These are phyloP conservation scores for Abrus precatorius DNA, from an alignment of 306 rosid genomes.

Conservation along the genomic window DNA sequence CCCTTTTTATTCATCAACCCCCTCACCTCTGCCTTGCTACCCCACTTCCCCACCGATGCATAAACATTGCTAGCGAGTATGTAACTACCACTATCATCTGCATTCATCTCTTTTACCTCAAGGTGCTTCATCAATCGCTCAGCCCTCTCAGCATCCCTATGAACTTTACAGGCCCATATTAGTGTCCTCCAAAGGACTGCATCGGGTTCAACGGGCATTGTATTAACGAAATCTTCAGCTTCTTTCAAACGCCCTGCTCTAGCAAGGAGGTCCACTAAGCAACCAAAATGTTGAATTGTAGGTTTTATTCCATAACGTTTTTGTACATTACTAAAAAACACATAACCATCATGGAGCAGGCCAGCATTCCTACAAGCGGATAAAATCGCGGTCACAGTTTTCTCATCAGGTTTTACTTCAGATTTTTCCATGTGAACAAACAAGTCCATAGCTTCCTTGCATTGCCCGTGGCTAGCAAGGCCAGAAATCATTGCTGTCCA, in stretches of 20 bases:
- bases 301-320: slow-evolving; percentile 54
- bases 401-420: slow-evolving; percentile 59
- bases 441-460: slow-evolving; percentile 59
- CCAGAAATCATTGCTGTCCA: slow-evolving; percentile 71
- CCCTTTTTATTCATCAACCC: slow-evolving; percentile 62
- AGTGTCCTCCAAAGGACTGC: slow-evolving; percentile 65
- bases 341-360: slow-evolving; percentile 50
- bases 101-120: slow-evolving; percentile 43
- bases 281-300: slow-evolving; percentile 64
- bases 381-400: slow-evolving; percentile 59
- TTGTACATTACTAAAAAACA: slow-evolving; percentile 47
- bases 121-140: slow-evolving; percentile 60
- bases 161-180: slow-evolving; percentile 65
- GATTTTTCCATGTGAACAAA: slow-evolving; percentile 54
- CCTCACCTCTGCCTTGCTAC: slow-evolving; percentile 61
- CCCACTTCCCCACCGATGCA: slow-evolving; percentile 66
- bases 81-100: slow-evolving; percentile 62
- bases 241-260: slow-evolving; percentile 62
- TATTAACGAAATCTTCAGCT: slow-evolving; percentile 58
- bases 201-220: slow-evolving; percentile 65
- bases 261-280: slow-evolving; percentile 69
- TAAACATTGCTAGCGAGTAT: slow-evolving; percentile 65
- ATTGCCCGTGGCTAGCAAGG: slow-evolving; percentile 68
- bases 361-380: slow-evolving; percentile 62
- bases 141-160: slow-evolving; percentile 50